Conservation (phyloP, 768 basidiomycete species). For the Gloeophyllum trabeum region DNA sequence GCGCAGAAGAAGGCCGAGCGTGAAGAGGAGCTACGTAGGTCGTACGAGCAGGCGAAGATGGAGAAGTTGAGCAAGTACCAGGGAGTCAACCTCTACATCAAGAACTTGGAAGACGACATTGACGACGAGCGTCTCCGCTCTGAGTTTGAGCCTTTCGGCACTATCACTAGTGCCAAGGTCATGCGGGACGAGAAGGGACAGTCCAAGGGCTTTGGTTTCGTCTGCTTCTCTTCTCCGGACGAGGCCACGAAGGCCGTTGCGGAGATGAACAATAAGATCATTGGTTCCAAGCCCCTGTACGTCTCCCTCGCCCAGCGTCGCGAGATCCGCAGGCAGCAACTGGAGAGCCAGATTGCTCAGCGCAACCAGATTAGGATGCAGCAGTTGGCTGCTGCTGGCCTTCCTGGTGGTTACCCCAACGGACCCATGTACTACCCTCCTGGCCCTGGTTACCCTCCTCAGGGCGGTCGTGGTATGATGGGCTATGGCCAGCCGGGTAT, state of each 20-base stretch:
- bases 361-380: slow-evolving; percentile 96
- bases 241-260: slow-evolving; percentile 99
- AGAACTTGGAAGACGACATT: slow-evolving; percentile 97
- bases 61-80: slow-evolving; percentile 98
- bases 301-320: slow-evolving; percentile 98
- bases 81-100: slow-evolving; percentile 98
- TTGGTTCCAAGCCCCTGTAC: slow-evolving; percentile 95
- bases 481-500: slow-evolving; percentile 79
- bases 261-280: slow-evolving; percentile 99
- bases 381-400: slow-evolving; percentile 82
- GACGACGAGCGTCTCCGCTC: slow-evolving; percentile 94
- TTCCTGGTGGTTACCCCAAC: slow-evolving; percentile 77
- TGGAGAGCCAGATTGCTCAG: slow-evolving; percentile 98
- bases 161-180: slow-evolving; percentile 97
- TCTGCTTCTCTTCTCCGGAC: slow-evolving; percentile 96
- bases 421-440: slow-evolving; percentile 83
- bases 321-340: slow-evolving; percentile 94
- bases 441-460: slow-evolving; percentile 71
- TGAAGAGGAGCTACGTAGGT: slow-evolving; percentile 88
- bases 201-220: slow-evolving; percentile 97
- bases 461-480: slow-evolving; percentile 63
- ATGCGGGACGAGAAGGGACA: slow-evolving; percentile 94
- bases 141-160: slow-evolving; percentile 95
- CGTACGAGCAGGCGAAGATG: slow-evolving; percentile 92
- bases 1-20: slow-evolving; percentile 99